phyloP scores from a whole-genome alignment of 257 asterid genomes.

The Primulina huaijiensis region DNA sequence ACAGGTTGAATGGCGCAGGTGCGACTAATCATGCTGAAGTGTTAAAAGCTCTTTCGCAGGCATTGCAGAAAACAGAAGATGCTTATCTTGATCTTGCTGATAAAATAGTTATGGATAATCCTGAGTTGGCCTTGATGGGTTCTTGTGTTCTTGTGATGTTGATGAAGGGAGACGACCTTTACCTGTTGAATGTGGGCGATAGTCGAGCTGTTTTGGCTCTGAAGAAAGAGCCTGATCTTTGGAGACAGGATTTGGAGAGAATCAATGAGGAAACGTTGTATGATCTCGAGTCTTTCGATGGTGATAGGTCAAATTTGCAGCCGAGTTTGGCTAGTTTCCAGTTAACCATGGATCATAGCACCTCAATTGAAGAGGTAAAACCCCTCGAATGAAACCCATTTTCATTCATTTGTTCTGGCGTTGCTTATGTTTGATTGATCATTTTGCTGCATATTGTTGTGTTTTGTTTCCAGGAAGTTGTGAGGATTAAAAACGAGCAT shows the following conservation, averaged over 20 bases:
- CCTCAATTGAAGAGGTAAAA: conserved; percentile 74
- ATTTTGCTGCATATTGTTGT: conserved; percentile 18
- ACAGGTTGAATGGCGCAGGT: conserved; percentile 34
- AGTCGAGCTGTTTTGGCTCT: conserved; percentile 88
- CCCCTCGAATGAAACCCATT: not conserved
- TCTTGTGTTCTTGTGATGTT: conserved; percentile 93
- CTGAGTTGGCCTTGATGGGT: conserved; percentile 97
- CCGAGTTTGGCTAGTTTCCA: conserved; percentile 68
- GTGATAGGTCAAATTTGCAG: conserved; percentile 32
- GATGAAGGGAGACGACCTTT: conserved; percentile 92
- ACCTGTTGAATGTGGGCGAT: conserved; percentile 93
- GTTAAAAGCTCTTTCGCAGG: conserved; percentile 69
- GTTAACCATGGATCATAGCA: conserved; percentile 85
- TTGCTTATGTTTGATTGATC: conserved; percentile 14
- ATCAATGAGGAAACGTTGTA: conserved; percentile 79
- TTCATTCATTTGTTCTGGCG: not conserved
- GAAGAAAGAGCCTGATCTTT: conserved; percentile 75
- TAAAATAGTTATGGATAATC: conserved; percentile 72
- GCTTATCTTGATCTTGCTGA: conserved; percentile 80
- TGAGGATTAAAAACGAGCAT: conserved; percentile 69
- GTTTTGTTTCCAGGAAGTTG: conserved; percentile 57
- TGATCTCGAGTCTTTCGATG: conserved; percentile 71
- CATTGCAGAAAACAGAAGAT: conserved; percentile 77
- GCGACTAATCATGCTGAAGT: conserved; percentile 63
- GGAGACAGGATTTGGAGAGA: conserved; percentile 95